Evolutionary conservation across 73 alveolate genomes (phyloP), one percentile per base, ranked within the genome.

Genomic region (Blepharisma stoltei): DNA sequence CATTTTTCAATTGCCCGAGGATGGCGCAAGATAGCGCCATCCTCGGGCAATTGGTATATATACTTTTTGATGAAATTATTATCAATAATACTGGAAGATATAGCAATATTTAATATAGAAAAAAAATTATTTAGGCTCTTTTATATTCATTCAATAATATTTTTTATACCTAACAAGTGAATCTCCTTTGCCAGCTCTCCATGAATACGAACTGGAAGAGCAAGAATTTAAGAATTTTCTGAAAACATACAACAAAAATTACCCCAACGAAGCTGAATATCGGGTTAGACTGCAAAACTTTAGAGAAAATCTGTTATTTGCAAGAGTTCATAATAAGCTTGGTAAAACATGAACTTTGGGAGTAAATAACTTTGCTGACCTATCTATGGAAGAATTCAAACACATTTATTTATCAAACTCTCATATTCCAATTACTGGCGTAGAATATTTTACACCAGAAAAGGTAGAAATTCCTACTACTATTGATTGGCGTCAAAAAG

Each of bases 401-500:
- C 41, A 54, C 4, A 46, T 54, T 65, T 81, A 45, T 84, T 76
- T 54, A 54, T 83, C 27, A n/a, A 71, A 48, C 0, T 79, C 77
- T 50, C 46, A 76, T 25, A 80, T 85, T 78, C 82, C 93, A 53
- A 89, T 86, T 9, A 76, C 86, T 8, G 9, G 6, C 47, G 54
- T 53, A 7, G 45, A 32, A 6, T 20, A 79, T 43, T 67, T 71
- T 25, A 8, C 8, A 2, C 67, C 38, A 65, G 44, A n/a, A 20
- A 53, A 50, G 23, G 54, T 38, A 0, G 67, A 25, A 6, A 8
- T 70, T 27, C 89, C 93, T 47, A 48, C 32, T 6, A 3, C 41
- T 14, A 68, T 43, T 44, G 83, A 81, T 47, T 88, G 93, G 97
- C 85, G 83, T 67, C 78, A 88, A n/a, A 44, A 77, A 76, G 86